Conservation (phyloP, 169 alveolate genomes). For the Plasmodium gaboni region DNA sequence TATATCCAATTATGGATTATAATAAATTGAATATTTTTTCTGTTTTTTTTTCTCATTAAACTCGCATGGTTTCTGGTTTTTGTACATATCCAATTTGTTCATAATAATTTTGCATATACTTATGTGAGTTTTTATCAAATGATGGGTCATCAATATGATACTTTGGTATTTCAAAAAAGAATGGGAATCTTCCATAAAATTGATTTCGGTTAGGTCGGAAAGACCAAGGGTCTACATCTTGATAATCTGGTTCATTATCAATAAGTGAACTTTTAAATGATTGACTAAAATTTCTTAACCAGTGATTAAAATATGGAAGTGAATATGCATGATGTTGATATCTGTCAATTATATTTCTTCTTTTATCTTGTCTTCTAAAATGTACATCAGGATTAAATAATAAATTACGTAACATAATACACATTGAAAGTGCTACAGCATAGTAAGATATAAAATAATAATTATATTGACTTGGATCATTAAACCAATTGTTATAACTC, state of each 20-base stretch:
- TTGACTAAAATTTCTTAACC: constrained; percentile 81
- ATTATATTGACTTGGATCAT: constrained; percentile 86
- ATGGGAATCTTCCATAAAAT: constrained; percentile 86
- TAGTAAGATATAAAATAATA: constrained; percentile 81
- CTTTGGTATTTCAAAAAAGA: constrained; percentile 83
- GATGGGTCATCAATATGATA: constrained; percentile 82
- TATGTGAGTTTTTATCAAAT: constrained; percentile 82
- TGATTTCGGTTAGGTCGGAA: constrained; percentile 81
- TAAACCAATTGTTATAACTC: constrained; percentile 85
- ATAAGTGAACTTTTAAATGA: constrained; percentile 81
- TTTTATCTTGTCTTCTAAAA: constrained; percentile 77
- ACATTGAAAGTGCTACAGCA: constrained; percentile 59
- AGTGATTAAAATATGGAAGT: constrained; percentile 83
- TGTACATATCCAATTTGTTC: constrained; percentile 70
- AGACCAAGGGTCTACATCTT: constrained; percentile 78
- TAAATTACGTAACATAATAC: constrained; percentile 50
- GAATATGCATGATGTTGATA: constrained; percentile 84
- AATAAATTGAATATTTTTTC: not conserved
- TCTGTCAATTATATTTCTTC: constrained; percentile 80
- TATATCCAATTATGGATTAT: too few species aligned
- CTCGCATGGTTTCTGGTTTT: not conserved
- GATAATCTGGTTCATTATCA: constrained; percentile 87
- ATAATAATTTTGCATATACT: constrained; percentile 82
- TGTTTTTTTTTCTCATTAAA: not conserved
- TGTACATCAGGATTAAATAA: constrained; percentile 76